Conservation (phyloP, 768 basidiomycete genomes). For the Trichaptum fuscoviolaceum region DNA sequence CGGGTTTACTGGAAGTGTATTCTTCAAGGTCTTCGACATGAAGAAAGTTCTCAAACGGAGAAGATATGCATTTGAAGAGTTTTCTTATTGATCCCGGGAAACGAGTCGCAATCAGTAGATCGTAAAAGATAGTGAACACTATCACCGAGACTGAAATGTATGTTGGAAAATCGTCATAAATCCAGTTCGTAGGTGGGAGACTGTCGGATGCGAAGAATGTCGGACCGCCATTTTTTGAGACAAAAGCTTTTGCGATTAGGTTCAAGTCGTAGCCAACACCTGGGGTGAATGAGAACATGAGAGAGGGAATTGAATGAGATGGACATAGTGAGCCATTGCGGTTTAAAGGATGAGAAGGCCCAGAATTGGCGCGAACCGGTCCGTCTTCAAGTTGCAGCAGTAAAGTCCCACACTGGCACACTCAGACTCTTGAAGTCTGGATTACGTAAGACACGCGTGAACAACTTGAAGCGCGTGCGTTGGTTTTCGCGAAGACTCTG, state of each 20-base stretch:
- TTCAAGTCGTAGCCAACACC: not conserved
- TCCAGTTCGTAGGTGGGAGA: not conserved
- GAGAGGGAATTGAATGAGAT: not conserved
- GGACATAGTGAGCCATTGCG: not conserved
- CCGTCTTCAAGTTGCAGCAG: too few species aligned
- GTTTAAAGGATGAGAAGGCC: not conserved
- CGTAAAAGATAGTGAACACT: slow-evolving; percentile 23
- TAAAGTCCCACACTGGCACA: not conserved
- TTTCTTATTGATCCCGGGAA: slow-evolving; percentile 24
- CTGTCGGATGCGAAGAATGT: not conserved
- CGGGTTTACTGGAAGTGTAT: slow-evolving; percentile 24
- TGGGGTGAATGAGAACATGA: not conserved
- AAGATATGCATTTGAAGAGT: slow-evolving; percentile 20
- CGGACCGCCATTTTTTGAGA: not conserved
- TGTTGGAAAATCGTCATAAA: not conserved
- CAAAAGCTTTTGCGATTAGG: not conserved
- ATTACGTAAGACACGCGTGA: not conserved
- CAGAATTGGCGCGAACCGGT: not conserved
- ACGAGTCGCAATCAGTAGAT: slow-evolving; percentile 21
- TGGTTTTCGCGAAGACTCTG: not conserved
- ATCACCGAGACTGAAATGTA: not conserved
- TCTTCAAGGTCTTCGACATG: slow-evolving; percentile 45
- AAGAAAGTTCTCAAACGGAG: slow-evolving; percentile 51
- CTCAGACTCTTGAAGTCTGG: not conserved
- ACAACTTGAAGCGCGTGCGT: not conserved